A percentile compares a stretch with the other conserved stretches of the same genome.
These are phyloP conservation scores for Yamadazyma atmosphaerica DNA, from an alignment of 1,139 yeast species.

Conservation along the genomic window DNA sequence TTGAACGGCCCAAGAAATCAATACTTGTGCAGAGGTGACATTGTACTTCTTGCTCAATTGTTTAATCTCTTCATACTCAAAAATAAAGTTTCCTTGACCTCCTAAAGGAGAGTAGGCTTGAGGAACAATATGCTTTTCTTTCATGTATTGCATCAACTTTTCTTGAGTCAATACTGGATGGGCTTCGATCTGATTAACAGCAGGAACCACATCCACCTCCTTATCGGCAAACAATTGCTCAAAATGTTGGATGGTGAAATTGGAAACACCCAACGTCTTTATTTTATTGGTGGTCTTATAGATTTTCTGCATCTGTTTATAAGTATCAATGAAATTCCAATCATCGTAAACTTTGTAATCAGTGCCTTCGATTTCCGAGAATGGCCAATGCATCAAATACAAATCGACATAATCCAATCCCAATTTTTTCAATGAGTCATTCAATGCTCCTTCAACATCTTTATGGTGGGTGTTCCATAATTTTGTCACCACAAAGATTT, in stretches of 20 bases:
- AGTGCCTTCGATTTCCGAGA: conserved; percentile 43
- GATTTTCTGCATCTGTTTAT: conserved; percentile 61
- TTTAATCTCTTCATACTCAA: conserved; percentile 47
- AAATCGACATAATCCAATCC: conserved; percentile 82
- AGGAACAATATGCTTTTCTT: conserved; percentile 52
- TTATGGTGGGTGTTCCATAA: conserved; percentile 70
- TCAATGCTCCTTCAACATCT: conserved; percentile 58
- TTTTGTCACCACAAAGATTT: conserved; percentile 78
- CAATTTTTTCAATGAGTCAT: conserved; percentile 61
- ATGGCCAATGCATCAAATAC: conserved; percentile 87
- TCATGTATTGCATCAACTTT: conserved; percentile 56
- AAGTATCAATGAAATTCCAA: conserved; percentile 62
- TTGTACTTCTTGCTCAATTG: conserved; percentile 56
- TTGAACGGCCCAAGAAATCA: conserved; percentile 70
- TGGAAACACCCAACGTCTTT: conserved; percentile 77
- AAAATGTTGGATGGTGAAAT: conserved; percentile 55
- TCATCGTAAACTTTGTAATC: conserved; percentile 25
- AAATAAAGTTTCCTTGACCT: conserved; percentile 63
- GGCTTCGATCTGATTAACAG: conserved; percentile 69
- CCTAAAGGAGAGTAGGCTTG: conserved; percentile 86
- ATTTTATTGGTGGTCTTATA: conserved; percentile 50
- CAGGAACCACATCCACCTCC: conserved; percentile 57
- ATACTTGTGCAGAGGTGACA: conserved; percentile 58
- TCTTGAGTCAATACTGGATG: conserved; percentile 75
- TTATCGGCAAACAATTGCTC: conserved; percentile 52